These are phyloP conservation scores for Botryotinia globosa DNA, from an alignment of 2,329 filamentous ascomycete species.

Conservation along the genomic window DNA sequence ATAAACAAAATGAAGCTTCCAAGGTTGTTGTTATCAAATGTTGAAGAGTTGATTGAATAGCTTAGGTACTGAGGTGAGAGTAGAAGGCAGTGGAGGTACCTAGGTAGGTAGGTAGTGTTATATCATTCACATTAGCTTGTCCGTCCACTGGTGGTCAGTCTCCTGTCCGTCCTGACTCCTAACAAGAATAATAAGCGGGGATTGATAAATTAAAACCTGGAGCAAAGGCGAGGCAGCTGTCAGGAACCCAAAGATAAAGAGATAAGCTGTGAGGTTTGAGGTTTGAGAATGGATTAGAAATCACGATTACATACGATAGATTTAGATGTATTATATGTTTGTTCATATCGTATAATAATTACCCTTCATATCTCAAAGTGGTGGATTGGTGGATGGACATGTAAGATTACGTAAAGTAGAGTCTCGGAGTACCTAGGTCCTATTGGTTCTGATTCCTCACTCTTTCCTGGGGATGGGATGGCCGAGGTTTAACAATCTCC, in stretches of 20 bases:
- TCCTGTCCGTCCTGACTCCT: neutral
- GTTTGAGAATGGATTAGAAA: neutral
- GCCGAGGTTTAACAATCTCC: conserved; percentile 4
- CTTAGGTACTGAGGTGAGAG: too few species aligned
- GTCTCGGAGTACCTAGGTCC: too few species aligned
- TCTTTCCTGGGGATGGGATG: neutral
- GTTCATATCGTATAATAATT: too few species aligned
- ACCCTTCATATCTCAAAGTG: neutral
- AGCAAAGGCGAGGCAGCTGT: neutral
- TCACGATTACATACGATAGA: neutral
- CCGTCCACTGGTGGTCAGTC: too few species aligned
- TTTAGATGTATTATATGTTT: neutral
- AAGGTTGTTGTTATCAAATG: neutral
- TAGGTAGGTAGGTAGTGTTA: neutral
- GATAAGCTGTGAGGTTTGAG: neutral
- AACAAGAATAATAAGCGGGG: neutral
- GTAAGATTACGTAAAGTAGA: too few species aligned
- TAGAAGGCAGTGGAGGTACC: too few species aligned
- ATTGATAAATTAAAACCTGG: conserved; percentile 3
- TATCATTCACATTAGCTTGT: neutral
- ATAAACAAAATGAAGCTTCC: conserved; percentile 7
- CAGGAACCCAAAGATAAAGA: neutral
- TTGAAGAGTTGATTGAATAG: conserved; percentile 1
- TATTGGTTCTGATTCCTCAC: neutral
- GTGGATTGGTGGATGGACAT: too few species aligned